Evolutionary conservation across 169 alveolate species (phyloP), one percentile per base, ranked within the genome.

Genomic region (Eimeria sp.): DNA sequence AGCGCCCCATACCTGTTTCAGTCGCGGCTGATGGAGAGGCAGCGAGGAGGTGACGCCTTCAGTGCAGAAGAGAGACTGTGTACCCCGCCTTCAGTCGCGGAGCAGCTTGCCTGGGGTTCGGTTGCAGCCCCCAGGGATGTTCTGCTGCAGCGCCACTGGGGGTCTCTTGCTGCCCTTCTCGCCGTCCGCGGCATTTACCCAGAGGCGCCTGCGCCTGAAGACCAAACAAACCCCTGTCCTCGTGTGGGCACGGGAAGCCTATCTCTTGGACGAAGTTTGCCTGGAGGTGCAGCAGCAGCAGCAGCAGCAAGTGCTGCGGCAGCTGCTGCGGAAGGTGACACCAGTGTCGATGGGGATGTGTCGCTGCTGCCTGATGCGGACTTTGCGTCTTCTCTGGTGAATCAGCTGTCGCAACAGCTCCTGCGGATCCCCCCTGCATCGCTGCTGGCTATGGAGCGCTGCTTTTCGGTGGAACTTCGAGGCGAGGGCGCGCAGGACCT

Each of bases 401-500:
- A 43, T 45, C 95, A 91, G 80, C 83, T 91, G 84, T 72, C 95
- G 22, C 57, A 43, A 67, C 95, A 91, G 90, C 90, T 91, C 65
- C 76, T 43, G 90, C 83, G 51, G 70, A 54, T 76, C 63, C 89
- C 83, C 13, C 18, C 95, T n/a, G n/a, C 61, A 18, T 40, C 83
- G 22, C 43, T 91, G 14, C 34, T 91, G 30, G 89, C 95, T 22
- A 27, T n/a, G 14, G 95, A 91, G 90, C 89, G 95, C 11, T 47
- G 92, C n/a, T 92, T 92, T 70, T 34, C 72, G 25, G 96, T 92
- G 63, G 92, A 67, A 61, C 34, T 92, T 34, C 67, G 82, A 70
- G 96, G 96, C 27, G 96, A 92, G 73, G 96, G 96, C 4, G 96
- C 96, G 43, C 96, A 92, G 61, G 96, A 92, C 58, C 40, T 92